A percentile compares a stretch with the other conserved stretches of the same genome.
Conservation (phyloP, 495 filamentous ascomycete genomes). For the Daldinia bambusicola region DNA sequence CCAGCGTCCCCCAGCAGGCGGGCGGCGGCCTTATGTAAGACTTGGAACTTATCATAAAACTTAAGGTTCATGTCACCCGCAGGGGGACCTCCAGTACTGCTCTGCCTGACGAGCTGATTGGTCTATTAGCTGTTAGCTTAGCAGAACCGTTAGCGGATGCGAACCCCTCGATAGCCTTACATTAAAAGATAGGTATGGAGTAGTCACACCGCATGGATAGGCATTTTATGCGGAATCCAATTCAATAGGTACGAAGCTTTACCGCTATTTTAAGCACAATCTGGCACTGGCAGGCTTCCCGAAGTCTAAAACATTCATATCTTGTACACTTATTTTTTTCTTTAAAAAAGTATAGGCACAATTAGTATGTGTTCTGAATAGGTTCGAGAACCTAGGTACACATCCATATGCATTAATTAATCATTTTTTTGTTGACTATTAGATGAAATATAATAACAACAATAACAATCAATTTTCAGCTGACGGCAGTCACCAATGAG, state of each 20-base stretch:
- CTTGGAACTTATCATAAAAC: no score
- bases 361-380: neutral
- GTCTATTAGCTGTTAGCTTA: constrained; percentile 3
- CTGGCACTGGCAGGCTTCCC: neutral
- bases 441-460: constrained; percentile 2
- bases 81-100: no score
- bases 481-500: constrained; percentile 16
- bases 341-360: no score
- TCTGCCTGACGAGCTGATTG: constrained; percentile 15
- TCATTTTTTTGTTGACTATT: constrained; percentile 8
- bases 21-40: no score
- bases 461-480: neutral
- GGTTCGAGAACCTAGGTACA: neutral
- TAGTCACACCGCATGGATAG: constrained; percentile 37
- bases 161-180: constrained; percentile 22
- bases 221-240: constrained; percentile 6
- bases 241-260: constrained; percentile 31
- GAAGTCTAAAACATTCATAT: no score
- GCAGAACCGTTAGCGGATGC: neutral
- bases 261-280: constrained; percentile 29
- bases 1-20: no score
- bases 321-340: no score
- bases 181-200: neutral
- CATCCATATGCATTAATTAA: neutral
- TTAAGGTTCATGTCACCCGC: no score